phyloP scores from a whole-genome alignment of 2,329 filamentous ascomycete genomes.

The Truncatella angustata region DNA sequence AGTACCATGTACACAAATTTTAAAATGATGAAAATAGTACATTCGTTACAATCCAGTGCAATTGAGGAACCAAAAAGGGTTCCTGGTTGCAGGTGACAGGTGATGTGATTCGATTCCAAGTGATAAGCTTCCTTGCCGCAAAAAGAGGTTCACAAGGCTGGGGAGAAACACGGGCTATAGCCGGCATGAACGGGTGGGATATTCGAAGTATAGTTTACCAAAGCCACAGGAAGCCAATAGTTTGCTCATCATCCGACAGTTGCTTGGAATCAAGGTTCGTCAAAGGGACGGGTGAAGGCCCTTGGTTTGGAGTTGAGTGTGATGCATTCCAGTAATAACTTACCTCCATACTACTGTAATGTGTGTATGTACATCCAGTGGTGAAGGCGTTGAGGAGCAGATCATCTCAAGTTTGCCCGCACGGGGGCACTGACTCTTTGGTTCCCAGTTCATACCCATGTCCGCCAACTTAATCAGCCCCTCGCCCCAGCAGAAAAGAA shows the following conservation, averaged over 20 bases:
- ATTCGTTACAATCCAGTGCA: too few species aligned
- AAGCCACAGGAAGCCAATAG: too few species aligned
- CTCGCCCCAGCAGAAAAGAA: too few species aligned
- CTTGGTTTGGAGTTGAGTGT: not conserved
- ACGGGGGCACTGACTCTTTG: not conserved
- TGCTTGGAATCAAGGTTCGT: not conserved
- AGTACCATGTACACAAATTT: not conserved
- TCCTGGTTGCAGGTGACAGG: not conserved
- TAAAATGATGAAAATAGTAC: not conserved
- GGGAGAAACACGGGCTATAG: not conserved
- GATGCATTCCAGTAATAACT: not conserved
- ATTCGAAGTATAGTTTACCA: too few species aligned
- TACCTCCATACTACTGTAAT: not conserved
- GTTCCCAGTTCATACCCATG: not conserved
- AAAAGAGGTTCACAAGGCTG: not conserved
- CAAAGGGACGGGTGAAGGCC: not conserved
- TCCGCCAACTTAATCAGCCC: not conserved
- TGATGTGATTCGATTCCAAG: not conserved
- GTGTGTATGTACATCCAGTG: not conserved
- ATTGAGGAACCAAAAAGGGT: not conserved
- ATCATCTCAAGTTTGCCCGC: too few species aligned
- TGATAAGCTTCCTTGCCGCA: not conserved
- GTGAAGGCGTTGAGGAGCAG: too few species aligned
- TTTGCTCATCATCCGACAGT: not conserved
- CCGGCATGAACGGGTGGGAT: constrained; percentile 1